A percentile compares a stretch with the other conserved stretches of the same genome.
phyloP scores from a whole-genome alignment of 164 flowering plant species.

The Macadamia tetraphylla region DNA sequence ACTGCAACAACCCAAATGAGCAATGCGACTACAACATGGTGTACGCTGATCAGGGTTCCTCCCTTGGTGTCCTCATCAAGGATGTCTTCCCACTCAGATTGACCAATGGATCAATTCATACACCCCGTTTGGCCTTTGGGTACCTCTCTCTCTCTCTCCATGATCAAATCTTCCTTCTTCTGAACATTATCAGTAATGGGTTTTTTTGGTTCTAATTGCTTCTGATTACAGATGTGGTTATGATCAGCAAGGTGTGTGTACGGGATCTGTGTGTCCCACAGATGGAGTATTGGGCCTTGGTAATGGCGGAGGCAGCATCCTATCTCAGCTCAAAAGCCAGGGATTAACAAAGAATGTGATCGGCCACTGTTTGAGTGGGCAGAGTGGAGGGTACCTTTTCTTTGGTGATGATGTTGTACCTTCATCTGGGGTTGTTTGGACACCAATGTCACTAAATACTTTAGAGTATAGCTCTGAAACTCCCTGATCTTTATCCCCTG shows the following conservation, averaged over 20 bases:
- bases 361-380: conserved; percentile 77
- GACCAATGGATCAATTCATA: conserved; percentile 38
- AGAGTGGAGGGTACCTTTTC: conserved; percentile 77
- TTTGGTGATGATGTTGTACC: conserved; percentile 73
- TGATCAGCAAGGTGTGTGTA: conserved; percentile 52
- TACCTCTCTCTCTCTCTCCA: conserved; percentile 5
- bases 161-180: not conserved
- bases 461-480: conserved; percentile 19
- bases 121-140: conserved; percentile 66
- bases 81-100: conserved; percentile 50
- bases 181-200: no score
- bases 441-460: conserved; percentile 51
- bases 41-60: conserved; percentile 87
- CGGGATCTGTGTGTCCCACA: conserved; percentile 39
- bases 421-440: conserved; percentile 58
- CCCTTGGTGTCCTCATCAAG: conserved; percentile 72
- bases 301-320: conserved; percentile 56
- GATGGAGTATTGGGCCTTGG: conserved; percentile 97
- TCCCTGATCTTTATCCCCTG: not conserved
- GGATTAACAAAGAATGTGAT: conserved; percentile 61
- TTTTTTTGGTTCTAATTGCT: not conserved
- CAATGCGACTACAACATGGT: conserved; percentile 87
- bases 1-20: conserved; percentile 41
- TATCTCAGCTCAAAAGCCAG: conserved; percentile 58
- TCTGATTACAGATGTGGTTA: conserved; percentile 71